A percentile compares a stretch with the other conserved stretches of the same genome.
These are phyloP conservation scores for Ceratobasidium sp. DNA, from an alignment of 1,284 basidiomycete species.

Conservation along the genomic window DNA sequence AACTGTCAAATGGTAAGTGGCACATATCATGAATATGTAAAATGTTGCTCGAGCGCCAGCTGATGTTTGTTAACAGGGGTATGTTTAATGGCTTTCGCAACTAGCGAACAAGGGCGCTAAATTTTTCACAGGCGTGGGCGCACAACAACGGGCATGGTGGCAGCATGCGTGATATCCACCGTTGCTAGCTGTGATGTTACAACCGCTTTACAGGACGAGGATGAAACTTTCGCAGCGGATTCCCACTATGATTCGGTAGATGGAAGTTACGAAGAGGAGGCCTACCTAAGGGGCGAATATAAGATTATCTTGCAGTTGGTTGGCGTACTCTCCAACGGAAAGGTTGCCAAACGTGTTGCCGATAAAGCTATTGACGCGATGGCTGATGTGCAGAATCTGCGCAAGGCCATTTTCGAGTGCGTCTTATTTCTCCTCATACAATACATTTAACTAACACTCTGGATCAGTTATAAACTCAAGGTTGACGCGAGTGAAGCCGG, in stretches of 20 bases:
- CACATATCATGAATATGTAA: no score
- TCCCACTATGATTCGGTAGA: slow-evolving; percentile 73
- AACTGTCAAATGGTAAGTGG: slow-evolving; percentile 85
- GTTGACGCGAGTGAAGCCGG: slow-evolving; percentile 84
- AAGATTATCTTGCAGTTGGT: slow-evolving; percentile 96
- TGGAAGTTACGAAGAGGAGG: slow-evolving; percentile 84
- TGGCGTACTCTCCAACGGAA: slow-evolving; percentile 86
- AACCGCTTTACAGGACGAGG: slow-evolving; percentile 52
- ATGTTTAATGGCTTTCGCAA: neutral
- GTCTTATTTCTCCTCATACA: slow-evolving; percentile 31
- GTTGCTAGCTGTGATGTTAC: slow-evolving; percentile 69
- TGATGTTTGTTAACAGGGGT: slow-evolving; percentile 17
- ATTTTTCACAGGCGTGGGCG: slow-evolving; percentile 58
- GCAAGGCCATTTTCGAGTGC: slow-evolving; percentile 91
- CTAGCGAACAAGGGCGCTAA: neutral
- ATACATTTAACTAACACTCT: slow-evolving; percentile 2
- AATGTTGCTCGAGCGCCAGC: neutral
- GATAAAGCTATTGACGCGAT: slow-evolving; percentile 90
- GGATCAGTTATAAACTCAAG: slow-evolving; percentile 86
- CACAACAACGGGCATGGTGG: slow-evolving; percentile 92
- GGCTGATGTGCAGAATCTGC: slow-evolving; percentile 91
- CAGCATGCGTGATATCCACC: slow-evolving; percentile 87
- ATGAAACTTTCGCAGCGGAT: slow-evolving; percentile 53
- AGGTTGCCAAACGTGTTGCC: slow-evolving; percentile 91
- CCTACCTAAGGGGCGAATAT: slow-evolving; percentile 91